These are phyloP conservation scores for Solanum hybrid DNA, from an alignment of 305 asterid genomes.

Conservation along the genomic window DNA sequence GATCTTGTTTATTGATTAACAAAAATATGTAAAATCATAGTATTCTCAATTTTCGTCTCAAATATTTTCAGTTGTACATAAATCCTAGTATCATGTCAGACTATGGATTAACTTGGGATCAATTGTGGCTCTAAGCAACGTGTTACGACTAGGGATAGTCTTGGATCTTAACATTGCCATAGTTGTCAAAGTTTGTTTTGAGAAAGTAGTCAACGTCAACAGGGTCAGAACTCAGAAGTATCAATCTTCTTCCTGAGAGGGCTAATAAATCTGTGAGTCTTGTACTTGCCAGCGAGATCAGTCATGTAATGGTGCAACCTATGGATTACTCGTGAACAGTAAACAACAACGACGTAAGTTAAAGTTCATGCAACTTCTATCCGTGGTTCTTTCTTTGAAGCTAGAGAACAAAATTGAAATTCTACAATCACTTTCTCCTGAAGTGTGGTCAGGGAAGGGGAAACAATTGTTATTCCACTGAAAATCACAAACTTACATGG, in stretches of 20 bases:
- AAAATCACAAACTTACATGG: not conserved
- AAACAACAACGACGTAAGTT: too few species aligned
- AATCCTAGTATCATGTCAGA: too few species aligned
- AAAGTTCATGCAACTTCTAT: too few species aligned
- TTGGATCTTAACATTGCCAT: constrained; percentile 22
- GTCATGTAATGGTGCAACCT: constrained; percentile 52
- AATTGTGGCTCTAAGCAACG: too few species aligned
- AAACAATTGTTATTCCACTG: not conserved
- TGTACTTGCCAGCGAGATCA: constrained; percentile 33
- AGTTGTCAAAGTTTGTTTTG: constrained; percentile 52
- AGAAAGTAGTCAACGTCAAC: constrained; percentile 57
- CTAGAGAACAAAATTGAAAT: too few species aligned
- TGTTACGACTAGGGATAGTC: too few species aligned
- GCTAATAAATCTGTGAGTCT: constrained; percentile 43
- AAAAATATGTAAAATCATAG: too few species aligned
- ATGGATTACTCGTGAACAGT: constrained; percentile 1
- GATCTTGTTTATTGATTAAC: too few species aligned
- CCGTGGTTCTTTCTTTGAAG: too few species aligned
- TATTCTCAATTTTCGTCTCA: too few species aligned
- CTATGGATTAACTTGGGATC: too few species aligned
- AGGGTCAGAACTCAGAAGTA: constrained; percentile 44
- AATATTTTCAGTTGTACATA: too few species aligned
- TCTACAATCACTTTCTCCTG: not conserved
- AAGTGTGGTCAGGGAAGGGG: not conserved
- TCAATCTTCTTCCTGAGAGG: constrained; percentile 30